A percentile compares a stretch with the other conserved stretches of the same genome.
Evolutionary conservation across 2,329 filamentous ascomycete genomes (phyloP).

Genomic region (Ramularia endophylla): DNA sequence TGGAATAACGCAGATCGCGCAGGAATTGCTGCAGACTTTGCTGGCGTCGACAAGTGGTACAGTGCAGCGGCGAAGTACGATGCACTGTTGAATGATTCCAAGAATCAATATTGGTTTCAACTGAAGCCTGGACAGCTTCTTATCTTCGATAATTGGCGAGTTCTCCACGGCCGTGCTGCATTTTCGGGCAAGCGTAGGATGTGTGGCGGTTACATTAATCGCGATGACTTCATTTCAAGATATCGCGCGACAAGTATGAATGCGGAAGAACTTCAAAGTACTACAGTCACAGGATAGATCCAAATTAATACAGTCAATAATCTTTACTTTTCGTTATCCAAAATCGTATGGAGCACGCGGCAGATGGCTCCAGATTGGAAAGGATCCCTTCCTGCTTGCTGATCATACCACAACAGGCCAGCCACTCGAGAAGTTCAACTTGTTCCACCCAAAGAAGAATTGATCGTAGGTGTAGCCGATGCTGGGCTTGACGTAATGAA

Average conservation of each 20-base stretch:
- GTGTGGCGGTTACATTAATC: slow-evolving; percentile 82
- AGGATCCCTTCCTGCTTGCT: too few relatives aligned
- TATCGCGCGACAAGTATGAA: slow-evolving; percentile 65
- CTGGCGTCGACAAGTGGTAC: slow-evolving; percentile 60
- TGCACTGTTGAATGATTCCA: slow-evolving; percentile 57
- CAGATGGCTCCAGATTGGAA: too few relatives aligned
- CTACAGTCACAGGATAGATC: slow-evolving; percentile 29
- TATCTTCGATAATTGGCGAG: slow-evolving; percentile 94
- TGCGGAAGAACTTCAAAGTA: slow-evolving; percentile 25
- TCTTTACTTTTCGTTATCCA: too few relatives aligned
- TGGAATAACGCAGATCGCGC: slow-evolving; percentile 95
- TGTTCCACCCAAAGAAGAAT: slow-evolving; percentile 24
- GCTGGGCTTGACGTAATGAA: slow-evolving; percentile 45
- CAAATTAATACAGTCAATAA: too few relatives aligned
- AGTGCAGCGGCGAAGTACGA: slow-evolving; percentile 67
- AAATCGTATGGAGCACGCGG: too few relatives aligned
- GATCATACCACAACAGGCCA: slow-evolving; percentile 18
- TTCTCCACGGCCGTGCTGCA: slow-evolving; percentile 76
- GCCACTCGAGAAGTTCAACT: slow-evolving; percentile 17
- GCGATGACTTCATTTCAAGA: slow-evolving; percentile 73
- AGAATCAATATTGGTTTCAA: slow-evolving; percentile 73
- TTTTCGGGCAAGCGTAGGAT: slow-evolving; percentile 83
- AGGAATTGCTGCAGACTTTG: slow-evolving; percentile 52
- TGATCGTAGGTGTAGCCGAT: slow-evolving; percentile 17
- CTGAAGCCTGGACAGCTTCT: slow-evolving; percentile 71